Evolutionary conservation across 495 filamentous ascomycete species (phyloP).

Genomic region (Penicillium coprophilum): DNA sequence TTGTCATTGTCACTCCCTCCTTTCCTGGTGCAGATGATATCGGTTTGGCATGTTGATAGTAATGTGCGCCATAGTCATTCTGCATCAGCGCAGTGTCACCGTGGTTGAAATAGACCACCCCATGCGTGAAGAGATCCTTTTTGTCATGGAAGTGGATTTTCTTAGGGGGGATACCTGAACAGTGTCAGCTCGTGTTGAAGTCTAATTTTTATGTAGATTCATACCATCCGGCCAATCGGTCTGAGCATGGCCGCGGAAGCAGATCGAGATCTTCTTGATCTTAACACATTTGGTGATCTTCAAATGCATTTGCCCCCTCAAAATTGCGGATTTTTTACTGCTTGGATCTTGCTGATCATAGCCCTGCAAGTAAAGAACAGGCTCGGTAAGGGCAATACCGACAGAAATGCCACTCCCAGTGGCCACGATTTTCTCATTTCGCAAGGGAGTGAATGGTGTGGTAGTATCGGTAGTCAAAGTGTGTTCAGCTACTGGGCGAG

Average conservation of each 20-base stretch:
- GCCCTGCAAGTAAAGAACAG: slow-evolving; percentile 84
- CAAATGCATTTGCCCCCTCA: slow-evolving; percentile 81
- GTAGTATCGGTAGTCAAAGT: slow-evolving; percentile 29
- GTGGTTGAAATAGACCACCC: slow-evolving; percentile 51
- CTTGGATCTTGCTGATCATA: slow-evolving; percentile 78
- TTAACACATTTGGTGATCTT: slow-evolving; percentile 87
- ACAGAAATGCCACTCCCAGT: slow-evolving; percentile 71
- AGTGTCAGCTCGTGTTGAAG: slow-evolving; percentile 12
- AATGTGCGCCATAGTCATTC: slow-evolving; percentile 56
- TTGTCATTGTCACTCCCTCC: slow-evolving; percentile 42
- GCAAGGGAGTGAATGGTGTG: slow-evolving; percentile 38
- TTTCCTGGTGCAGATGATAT: slow-evolving; percentile 48
- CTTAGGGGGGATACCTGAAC: slow-evolving; percentile 78
- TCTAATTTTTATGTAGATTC: slow-evolving; percentile 4
- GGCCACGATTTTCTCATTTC: slow-evolving; percentile 67
- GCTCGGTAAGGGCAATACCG: slow-evolving; percentile 79
- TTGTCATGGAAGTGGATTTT: slow-evolving; percentile 82
- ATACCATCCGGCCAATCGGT: slow-evolving; percentile 96
- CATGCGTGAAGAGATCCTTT: slow-evolving; percentile 55
- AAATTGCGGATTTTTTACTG: slow-evolving; percentile 73
- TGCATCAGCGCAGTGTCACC: slow-evolving; percentile 62
- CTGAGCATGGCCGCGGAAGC: slow-evolving; percentile 78
- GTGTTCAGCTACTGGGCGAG: slow-evolving; percentile 28
- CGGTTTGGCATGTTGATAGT: slow-evolving; percentile 45
- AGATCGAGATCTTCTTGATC: slow-evolving; percentile 88